These are phyloP conservation scores for Candida tetrigidarum DNA, from an alignment of 1,139 yeast genomes.

Conservation along the genomic window DNA sequence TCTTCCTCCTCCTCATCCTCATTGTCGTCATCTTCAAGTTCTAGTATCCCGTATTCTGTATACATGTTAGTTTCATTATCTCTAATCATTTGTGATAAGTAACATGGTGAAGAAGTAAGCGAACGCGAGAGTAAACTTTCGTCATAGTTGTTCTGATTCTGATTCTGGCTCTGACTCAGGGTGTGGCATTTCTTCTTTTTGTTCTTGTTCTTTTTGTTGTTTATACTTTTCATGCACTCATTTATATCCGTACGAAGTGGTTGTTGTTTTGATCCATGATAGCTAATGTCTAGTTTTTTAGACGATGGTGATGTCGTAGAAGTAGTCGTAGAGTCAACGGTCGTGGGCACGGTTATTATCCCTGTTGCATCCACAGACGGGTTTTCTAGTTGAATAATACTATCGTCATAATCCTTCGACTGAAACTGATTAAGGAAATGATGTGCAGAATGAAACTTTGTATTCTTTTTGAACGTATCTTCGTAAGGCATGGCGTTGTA, in stretches of 20 bases:
- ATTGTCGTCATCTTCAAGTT: slow-evolving; percentile 17
- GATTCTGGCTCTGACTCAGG: too few species aligned
- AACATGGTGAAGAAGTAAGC: too few species aligned
- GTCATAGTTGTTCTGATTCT: too few species aligned
- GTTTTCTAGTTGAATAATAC: slow-evolving; percentile 19
- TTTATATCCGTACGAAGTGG: neutral
- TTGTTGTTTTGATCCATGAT: neutral
- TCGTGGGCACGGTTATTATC: neutral
- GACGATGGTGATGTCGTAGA: neutral
- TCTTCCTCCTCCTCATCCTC: slow-evolving; percentile 20
- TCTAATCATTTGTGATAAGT: slow-evolving; percentile 6
- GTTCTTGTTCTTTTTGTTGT: neutral
- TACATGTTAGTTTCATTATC: neutral
- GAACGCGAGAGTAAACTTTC: too few species aligned
- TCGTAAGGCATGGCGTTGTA: slow-evolving; percentile 3
- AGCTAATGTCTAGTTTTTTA: neutral
- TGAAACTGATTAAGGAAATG: slow-evolving; percentile 37
- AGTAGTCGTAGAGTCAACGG: neutral
- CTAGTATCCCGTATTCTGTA: slow-evolving; percentile 9
- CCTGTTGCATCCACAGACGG: slow-evolving; percentile 1
- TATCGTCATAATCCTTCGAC: slow-evolving; percentile 25
- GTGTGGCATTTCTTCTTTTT: neutral
- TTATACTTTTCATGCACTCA: neutral
- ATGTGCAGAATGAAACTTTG: slow-evolving; percentile 14
- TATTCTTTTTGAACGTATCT: slow-evolving; percentile 1